Conservation (phyloP, 2,329 filamentous ascomycete genomes). For the Colletotrichum salicis region DNA sequence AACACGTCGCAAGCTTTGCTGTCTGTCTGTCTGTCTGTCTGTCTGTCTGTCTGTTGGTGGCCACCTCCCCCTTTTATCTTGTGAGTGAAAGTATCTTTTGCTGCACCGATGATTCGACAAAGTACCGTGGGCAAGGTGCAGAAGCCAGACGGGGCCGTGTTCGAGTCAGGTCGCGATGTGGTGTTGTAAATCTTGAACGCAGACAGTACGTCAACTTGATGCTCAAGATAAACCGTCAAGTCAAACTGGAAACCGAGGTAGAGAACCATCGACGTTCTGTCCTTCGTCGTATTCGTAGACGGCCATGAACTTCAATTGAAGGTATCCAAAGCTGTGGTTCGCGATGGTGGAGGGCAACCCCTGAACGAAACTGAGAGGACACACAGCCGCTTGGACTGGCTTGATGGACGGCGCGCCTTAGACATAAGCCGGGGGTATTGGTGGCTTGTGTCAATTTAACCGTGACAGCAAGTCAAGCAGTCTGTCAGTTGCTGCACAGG, state of each 20-base stretch:
- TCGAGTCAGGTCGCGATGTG: constrained; percentile 20
- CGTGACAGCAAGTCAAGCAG: constrained; percentile 20
- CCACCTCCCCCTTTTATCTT: constrained; percentile 13
- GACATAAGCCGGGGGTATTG: background rate
- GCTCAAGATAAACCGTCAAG: background rate
- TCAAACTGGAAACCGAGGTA: background rate
- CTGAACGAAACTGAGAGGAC: constrained; percentile 1
- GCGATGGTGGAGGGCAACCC: constrained; percentile 18
- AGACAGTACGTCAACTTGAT: background rate
- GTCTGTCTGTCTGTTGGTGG: constrained; percentile 6
- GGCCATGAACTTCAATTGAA: background rate
- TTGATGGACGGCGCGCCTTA: background rate
- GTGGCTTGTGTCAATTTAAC: constrained; percentile 31
- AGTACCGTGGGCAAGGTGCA: constrained; percentile 5
- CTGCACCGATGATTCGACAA: constrained; percentile 23
- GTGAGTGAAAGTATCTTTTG: constrained; percentile 18
- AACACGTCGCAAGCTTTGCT: constrained; percentile 32
- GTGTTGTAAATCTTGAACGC: background rate
- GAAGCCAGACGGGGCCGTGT: constrained; percentile 1
- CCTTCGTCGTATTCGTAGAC: background rate
- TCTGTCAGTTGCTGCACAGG: constrained; percentile 6
- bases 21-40: background rate
- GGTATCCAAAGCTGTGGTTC: background rate
- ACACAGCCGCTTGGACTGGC: constrained; percentile 18
- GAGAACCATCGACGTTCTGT: background rate